A percentile compares a stretch with the other conserved stretches of the same genome.
Evolutionary conservation across 495 filamentous ascomycete species (phyloP).

Genomic region (Aspergillus cavernicola): DNA sequence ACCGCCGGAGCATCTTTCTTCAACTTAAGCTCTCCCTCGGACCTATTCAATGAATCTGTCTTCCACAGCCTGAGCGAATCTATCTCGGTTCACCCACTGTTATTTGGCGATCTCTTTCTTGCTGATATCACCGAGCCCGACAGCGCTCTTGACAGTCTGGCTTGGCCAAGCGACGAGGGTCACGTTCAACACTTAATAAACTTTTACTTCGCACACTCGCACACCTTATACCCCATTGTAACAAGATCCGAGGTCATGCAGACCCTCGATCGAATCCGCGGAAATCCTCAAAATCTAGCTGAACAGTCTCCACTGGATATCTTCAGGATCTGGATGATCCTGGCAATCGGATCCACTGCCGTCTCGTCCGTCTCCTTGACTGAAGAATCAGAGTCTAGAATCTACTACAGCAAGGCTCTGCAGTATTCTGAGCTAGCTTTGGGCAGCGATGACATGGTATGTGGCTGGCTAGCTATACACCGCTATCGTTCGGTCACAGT

Average conservation of each 20-base stretch:
- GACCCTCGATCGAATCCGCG: slow-evolving; percentile 27
- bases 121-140: too few species aligned
- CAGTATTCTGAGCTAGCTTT: slow-evolving; percentile 34
- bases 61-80: too few species aligned
- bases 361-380: slow-evolving; percentile 34
- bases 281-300: slow-evolving; percentile 22
- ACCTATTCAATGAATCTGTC: too few species aligned
- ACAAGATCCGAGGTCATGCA: slow-evolving; percentile 26
- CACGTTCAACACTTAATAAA: slow-evolving; percentile 16
- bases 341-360: slow-evolving; percentile 38
- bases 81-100: too few species aligned
- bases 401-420: slow-evolving; percentile 36
- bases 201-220: slow-evolving; percentile 42
- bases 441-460: slow-evolving; percentile 35
- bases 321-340: slow-evolving; percentile 40
- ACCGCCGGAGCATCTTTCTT: neutral
- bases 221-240: slow-evolving; percentile 39
- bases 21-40: too few species aligned
- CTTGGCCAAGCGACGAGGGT: neutral
- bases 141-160: too few species aligned
- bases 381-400: slow-evolving; percentile 35
- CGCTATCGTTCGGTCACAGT: neutral
- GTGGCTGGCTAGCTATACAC: too few species aligned
- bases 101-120: neutral
- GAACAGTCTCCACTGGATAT: slow-evolving; percentile 27